These are phyloP conservation scores for Stemphylium lycopersici DNA, from an alignment of 2,329 filamentous ascomycete genomes.

Conservation along the genomic window DNA sequence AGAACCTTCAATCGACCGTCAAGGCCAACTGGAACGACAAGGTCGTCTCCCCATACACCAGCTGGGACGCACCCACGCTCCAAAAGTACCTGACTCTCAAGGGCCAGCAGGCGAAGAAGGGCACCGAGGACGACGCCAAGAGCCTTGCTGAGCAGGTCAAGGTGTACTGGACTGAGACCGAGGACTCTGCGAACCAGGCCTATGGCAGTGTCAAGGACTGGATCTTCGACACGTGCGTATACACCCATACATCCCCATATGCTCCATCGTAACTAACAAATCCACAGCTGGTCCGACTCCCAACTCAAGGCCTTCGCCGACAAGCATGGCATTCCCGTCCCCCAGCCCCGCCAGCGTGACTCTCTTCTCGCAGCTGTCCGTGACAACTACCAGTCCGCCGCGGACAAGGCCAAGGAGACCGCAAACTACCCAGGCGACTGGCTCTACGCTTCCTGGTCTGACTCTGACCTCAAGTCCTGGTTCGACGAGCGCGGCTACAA, in stretches of 20 bases:
- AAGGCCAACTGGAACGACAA: conserved; percentile 86
- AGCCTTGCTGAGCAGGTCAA: conserved; percentile 72
- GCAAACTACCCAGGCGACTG: conserved; percentile 90
- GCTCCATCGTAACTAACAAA: conserved; percentile 44
- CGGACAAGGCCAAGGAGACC: conserved; percentile 78
- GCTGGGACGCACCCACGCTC: conserved; percentile 75
- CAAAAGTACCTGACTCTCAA: conserved; percentile 71
- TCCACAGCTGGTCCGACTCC: conserved; percentile 82
- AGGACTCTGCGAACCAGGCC: conserved; percentile 75
- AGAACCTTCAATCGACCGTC: conserved; percentile 90
- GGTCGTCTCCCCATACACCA: conserved; percentile 75
- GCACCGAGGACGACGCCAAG: conserved; percentile 71
- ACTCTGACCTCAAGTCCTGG: conserved; percentile 93
- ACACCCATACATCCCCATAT: too few relatives aligned
- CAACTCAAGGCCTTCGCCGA: conserved; percentile 93
- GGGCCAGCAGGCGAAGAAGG: conserved; percentile 71
- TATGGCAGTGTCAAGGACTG: conserved; percentile 80
- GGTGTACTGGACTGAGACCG: conserved; percentile 76
- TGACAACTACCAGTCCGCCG: conserved; percentile 78
- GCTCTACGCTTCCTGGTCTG: conserved; percentile 89
- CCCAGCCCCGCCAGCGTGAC: conserved; percentile 86
- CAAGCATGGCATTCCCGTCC: conserved; percentile 82
- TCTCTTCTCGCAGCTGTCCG: conserved; percentile 78
- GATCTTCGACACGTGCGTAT: conserved; percentile 78
- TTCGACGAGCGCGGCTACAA: conserved; percentile 87